Conservation (phyloP, 2,329 filamentous ascomycete species). For the Pseudofabraea citricarpa region DNA sequence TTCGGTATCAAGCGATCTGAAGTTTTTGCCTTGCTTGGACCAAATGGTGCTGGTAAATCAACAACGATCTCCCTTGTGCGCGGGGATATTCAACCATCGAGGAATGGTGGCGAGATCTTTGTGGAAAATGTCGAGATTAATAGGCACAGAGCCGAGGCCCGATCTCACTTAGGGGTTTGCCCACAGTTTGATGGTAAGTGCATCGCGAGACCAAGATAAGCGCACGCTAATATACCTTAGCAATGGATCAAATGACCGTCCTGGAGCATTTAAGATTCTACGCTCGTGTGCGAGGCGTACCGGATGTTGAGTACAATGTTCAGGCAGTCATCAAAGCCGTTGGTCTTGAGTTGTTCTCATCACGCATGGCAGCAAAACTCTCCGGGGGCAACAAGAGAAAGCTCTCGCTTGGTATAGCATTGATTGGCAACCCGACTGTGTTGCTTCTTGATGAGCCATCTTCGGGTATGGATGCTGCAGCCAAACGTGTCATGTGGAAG, state of each 20-base stretch:
- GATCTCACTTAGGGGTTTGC: slow-evolving; percentile 81
- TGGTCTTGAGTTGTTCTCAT: slow-evolving; percentile 64
- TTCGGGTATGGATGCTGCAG: slow-evolving; percentile 83
- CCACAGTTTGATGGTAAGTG: slow-evolving; percentile 63
- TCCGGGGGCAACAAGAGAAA: slow-evolving; percentile 95
- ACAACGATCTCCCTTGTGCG: slow-evolving; percentile 86
- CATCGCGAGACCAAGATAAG: not conserved
- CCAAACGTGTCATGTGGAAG: slow-evolving; percentile 90
- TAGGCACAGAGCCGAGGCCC: slow-evolving; percentile 65
- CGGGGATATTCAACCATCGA: slow-evolving; percentile 72
- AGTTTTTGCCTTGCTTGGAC: slow-evolving; percentile 83
- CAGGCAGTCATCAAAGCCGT: slow-evolving; percentile 74
- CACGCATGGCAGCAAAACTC: slow-evolving; percentile 72
- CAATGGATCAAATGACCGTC: slow-evolving; percentile 88
- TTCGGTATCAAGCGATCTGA: slow-evolving; percentile 78
- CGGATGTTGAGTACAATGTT: slow-evolving; percentile 73
- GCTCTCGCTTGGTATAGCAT: slow-evolving; percentile 78
- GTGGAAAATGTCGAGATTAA: slow-evolving; percentile 75
- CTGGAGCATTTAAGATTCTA: slow-evolving; percentile 85
- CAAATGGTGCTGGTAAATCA: slow-evolving; percentile 88
- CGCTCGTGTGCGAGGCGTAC: slow-evolving; percentile 74
- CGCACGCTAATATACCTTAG: slow-evolving; percentile 28
- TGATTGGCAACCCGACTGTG: slow-evolving; percentile 88
- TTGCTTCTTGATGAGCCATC: slow-evolving; percentile 86
- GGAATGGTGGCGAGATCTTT: slow-evolving; percentile 70